Evolutionary conservation across 2,329 filamentous ascomycete species (phyloP).

Genomic region (Ophiostoma ips): DNA sequence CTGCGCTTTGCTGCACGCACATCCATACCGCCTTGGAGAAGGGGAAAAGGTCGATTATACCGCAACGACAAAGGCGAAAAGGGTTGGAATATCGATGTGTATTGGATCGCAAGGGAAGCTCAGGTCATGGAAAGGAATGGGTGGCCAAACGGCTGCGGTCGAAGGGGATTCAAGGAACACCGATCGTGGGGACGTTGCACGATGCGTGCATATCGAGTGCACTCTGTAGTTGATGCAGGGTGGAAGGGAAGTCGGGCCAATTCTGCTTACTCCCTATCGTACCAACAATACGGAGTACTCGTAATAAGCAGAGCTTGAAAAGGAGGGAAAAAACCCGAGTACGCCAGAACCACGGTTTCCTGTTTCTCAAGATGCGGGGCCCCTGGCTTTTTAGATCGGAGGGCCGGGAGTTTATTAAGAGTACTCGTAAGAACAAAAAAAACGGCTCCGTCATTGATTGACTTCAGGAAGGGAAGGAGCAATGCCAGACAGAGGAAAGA

Average conservation of each 20-base stretch:
- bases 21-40: not conserved
- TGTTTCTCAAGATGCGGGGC: not conserved
- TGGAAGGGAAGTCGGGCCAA: not conserved
- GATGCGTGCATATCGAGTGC: not conserved
- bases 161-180: not conserved
- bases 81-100: too few relatives aligned
- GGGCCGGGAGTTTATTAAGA: too few relatives aligned
- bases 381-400: not conserved
- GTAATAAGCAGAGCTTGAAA: too few relatives aligned
- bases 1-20: constrained; percentile 8
- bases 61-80: too few relatives aligned
- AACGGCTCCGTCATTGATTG: too few relatives aligned
- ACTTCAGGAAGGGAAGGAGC: too few relatives aligned
- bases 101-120: not conserved
- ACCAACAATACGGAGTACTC: too few relatives aligned
- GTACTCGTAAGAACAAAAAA: not conserved
- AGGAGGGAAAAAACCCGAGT: not conserved
- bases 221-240: not conserved
- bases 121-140: not conserved
- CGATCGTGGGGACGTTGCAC: not conserved
- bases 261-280: too few relatives aligned
- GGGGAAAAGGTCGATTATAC: too few relatives aligned
- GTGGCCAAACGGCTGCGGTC: not conserved
- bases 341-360: not conserved
- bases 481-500: too few relatives aligned